Base-by-base conservation (phyloP, 768 basidiomycete species). In the Imleria badia region DNA sequence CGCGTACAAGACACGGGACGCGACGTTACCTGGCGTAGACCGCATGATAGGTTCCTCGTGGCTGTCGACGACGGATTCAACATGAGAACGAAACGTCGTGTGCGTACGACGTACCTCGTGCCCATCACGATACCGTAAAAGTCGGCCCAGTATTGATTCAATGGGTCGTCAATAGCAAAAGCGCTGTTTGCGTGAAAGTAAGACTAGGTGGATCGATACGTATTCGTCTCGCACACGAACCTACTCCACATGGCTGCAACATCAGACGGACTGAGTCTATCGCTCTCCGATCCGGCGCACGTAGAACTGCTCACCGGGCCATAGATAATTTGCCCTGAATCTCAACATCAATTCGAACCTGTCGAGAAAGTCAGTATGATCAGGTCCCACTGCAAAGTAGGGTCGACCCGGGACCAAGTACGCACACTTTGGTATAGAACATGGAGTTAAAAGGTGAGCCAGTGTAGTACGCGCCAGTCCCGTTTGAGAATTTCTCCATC, bases 1-100 rank as follows among this genome's bases (percentile, higher is more conserved):
- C n/a, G n/a, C n/a, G 17, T 38, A 13, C 20, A 40, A 22, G 7
- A 36, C 17, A 14, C 20, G 20, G 13, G 39, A 40, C 20, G 39
- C 13, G 39, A 22, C 39, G 7, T 20, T 39, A 33, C 39, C 48
- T 33, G 39, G 39, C 36, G 39, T 41, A 19, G 40, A 84, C 20
- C 86, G 81, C 76, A 83, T 81, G 83, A 88, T 87, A 10, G 87
- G 87, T 62, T 89, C 87, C 66, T 89, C 81, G 64, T 87, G 85
- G 68, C 81, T 81, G 10, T 36, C 8, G 34, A 14, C 33, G 9
- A 22, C 43, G 15, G 10, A 20, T 29, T 45, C 15, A 38, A 29
- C 30, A 22, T 20, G 12, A 26, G 23, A 41, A 22, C 12, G 47
- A 36, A 39, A 20, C 33, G 26, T 33, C 31, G 29, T 34, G 13